Evolutionary conservation across 306 rosid species (phyloP).

Genomic region (Pueraria montana): DNA sequence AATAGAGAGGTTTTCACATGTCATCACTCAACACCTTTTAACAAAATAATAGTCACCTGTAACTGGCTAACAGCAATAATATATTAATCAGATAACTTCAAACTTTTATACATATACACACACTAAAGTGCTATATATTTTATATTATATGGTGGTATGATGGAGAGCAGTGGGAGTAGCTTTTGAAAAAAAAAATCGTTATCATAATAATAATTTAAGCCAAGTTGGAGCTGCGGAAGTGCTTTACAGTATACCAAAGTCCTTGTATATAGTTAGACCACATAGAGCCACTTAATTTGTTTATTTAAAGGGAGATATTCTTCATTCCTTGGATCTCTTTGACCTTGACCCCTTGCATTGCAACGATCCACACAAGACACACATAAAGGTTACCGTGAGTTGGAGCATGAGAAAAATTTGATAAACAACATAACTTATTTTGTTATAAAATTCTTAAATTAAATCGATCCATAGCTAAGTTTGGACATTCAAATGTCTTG

Average conservation of each 20-base stretch:
- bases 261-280: conserved; percentile 45
- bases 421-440: neutral
- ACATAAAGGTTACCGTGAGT: neutral
- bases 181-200: conserved; percentile 54
- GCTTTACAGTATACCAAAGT: conserved; percentile 55
- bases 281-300: conserved; percentile 42
- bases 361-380: conserved; percentile 37
- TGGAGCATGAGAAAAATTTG: neutral
- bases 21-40: too few relatives aligned
- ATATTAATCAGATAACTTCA: neutral
- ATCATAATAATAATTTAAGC: conserved; percentile 62
- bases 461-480: neutral
- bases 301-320: conserved; percentile 37
- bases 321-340: conserved; percentile 35
- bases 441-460: neutral
- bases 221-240: conserved; percentile 63
- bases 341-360: conserved; percentile 30
- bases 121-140: neutral
- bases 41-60: too few relatives aligned
- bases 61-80: too few relatives aligned
- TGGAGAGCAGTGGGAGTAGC: conserved; percentile 55
- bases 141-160: neutral
- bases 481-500: conserved; percentile 37
- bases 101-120: neutral
- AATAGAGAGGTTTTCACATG: too few relatives aligned